These are phyloP conservation scores for Chimonanthus praecox DNA, from an alignment of 164 flowering plant genomes.

Conservation along the genomic window DNA sequence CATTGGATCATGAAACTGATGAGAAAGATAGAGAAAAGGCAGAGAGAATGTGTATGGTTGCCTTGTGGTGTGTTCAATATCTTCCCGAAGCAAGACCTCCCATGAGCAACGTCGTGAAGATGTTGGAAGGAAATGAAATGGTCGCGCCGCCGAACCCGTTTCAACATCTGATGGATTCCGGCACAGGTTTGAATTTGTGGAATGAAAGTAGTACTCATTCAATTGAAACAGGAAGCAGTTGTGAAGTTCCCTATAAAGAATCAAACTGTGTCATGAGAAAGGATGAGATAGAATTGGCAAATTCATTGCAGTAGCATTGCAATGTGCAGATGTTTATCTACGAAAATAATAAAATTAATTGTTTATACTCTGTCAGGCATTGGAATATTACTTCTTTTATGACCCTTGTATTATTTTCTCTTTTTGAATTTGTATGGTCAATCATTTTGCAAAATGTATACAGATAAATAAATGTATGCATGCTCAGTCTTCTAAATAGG, in stretches of 20 bases:
- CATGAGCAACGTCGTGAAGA: slow-evolving; percentile 23
- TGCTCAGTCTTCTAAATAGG: no score
- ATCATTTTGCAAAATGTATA: no score
- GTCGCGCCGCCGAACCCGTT: slow-evolving; percentile 14
- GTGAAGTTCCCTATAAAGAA: neutral
- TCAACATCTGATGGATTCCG: neutral
- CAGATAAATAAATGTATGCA: no score
- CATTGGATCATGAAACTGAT: slow-evolving; percentile 2
- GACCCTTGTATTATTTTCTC: no score
- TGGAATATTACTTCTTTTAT: no score
- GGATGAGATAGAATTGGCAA: neutral
- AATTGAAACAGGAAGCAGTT: neutral
- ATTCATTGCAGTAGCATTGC: no score
- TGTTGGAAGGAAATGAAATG: slow-evolving; percentile 21
- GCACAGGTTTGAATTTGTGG: neutral
- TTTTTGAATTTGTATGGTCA: no score
- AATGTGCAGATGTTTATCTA: no score
- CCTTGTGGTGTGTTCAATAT: slow-evolving; percentile 29
- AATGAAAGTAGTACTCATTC: slow-evolving; percentile 16
- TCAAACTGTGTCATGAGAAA: neutral
- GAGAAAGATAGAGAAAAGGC: slow-evolving; percentile 17
- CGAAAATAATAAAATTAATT: no score
- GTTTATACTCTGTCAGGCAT: no score
- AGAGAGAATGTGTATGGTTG: slow-evolving; percentile 16
- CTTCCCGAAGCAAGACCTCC: slow-evolving; percentile 13